These are phyloP conservation scores for Xylaria digitata DNA, from an alignment of 2,329 filamentous ascomycete species.

Conservation along the genomic window DNA sequence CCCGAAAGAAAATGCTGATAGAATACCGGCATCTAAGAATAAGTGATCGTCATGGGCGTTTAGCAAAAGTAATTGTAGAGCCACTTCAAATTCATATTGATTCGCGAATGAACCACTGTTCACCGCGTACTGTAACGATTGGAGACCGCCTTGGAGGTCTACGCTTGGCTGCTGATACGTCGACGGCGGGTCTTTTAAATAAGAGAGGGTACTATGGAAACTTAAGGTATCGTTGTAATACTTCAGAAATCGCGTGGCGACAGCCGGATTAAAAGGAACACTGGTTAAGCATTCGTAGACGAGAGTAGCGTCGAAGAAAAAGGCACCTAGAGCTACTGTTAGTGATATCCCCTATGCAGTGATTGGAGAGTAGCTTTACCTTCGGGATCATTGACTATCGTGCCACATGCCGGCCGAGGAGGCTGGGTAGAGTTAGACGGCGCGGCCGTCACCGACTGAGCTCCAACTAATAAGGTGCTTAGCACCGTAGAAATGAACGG, in stretches of 20 bases:
- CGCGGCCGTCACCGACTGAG: too few species aligned
- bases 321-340: too few species aligned
- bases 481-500: too few species aligned
- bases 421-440: too few species aligned
- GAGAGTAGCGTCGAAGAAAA: slow-evolving; percentile 36
- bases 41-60: slow-evolving; percentile 53
- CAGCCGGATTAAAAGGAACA: slow-evolving; percentile 58
- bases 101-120: slow-evolving; percentile 49
- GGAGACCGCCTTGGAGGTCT: slow-evolving; percentile 50
- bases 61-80: slow-evolving; percentile 50
- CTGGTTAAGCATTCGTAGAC: slow-evolving; percentile 56
- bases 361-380: too few species aligned
- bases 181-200: slow-evolving; percentile 54
- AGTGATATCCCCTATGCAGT: too few species aligned
- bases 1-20: slow-evolving; percentile 49
- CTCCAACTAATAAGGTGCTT: too few species aligned
- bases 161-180: slow-evolving; percentile 56
- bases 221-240: slow-evolving; percentile 56
- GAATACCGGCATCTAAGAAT: slow-evolving; percentile 46
- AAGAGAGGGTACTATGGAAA: slow-evolving; percentile 57
- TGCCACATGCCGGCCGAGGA: too few species aligned
- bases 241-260: slow-evolving; percentile 55
- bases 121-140: slow-evolving; percentile 49
- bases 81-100: slow-evolving; percentile 54
- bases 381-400: too few species aligned